phyloP scores from a whole-genome alignment of 805 yeast genomes.

The Wickerhamiella domercqiae region DNA sequence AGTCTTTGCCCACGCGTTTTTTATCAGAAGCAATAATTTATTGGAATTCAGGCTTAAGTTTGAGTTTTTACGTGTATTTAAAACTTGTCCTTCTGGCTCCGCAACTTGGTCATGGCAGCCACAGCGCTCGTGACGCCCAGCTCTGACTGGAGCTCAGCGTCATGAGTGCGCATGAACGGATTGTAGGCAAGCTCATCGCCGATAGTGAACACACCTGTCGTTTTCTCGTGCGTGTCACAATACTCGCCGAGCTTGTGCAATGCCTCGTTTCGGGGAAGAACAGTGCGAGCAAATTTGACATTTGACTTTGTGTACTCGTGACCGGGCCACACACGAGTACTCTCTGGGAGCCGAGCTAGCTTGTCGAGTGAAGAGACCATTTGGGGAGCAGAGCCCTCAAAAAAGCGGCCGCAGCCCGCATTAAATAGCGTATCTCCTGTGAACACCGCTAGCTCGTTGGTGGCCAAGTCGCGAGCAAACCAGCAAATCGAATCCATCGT shows the following conservation, averaged over 20 bases:
- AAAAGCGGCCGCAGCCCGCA: slow-evolving; percentile 93
- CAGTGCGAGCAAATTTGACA: slow-evolving; percentile 54
- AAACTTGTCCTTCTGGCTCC: slow-evolving; percentile 60
- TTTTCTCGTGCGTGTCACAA: slow-evolving; percentile 40
- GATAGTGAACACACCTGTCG: slow-evolving; percentile 79
- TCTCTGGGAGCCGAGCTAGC: slow-evolving; percentile 46
- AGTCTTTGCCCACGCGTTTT: no score
- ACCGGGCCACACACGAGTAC: slow-evolving; percentile 75
- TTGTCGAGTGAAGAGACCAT: slow-evolving; percentile 60
- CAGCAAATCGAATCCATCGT: slow-evolving; percentile 94
- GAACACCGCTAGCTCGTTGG: slow-evolving; percentile 61
- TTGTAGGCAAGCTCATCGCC: slow-evolving; percentile 67
- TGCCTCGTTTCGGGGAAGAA: slow-evolving; percentile 37
- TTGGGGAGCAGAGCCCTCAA: slow-evolving; percentile 74
- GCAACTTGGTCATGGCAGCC: slow-evolving; percentile 54
- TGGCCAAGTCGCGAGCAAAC: slow-evolving; percentile 46
- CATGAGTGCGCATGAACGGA: slow-evolving; percentile 75
- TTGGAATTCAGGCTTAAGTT: no score
- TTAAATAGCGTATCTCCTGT: slow-evolving; percentile 92
- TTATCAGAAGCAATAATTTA: no score
- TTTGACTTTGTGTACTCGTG: slow-evolving; percentile 88
- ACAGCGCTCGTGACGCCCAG: slow-evolving; percentile 37
- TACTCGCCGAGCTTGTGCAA: slow-evolving; percentile 39
- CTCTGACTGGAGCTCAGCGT: slow-evolving; percentile 43
- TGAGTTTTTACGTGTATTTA: no score